These are phyloP conservation scores for Penicillium sp. DNA, from an alignment of 2,329 filamentous ascomycete species.

Conservation along the genomic window DNA sequence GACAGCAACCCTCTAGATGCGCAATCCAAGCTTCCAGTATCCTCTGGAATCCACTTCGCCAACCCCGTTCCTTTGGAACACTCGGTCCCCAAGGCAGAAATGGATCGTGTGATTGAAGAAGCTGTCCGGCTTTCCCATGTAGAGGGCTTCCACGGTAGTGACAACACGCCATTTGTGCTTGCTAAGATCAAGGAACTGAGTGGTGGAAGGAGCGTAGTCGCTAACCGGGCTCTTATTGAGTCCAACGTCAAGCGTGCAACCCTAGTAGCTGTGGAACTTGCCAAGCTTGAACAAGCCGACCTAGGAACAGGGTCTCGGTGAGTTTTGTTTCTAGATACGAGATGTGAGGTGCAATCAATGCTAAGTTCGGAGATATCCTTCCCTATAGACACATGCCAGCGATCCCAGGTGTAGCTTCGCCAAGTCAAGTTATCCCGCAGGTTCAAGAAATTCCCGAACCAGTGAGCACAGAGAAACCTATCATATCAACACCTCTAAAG, in stretches of 20 bases:
- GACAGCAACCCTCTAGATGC: constrained; percentile 53
- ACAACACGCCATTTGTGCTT: constrained; percentile 83
- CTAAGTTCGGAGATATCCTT: constrained; percentile 37
- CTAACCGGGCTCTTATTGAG: constrained; percentile 70
- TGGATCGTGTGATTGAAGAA: constrained; percentile 66
- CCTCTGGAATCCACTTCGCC: constrained; percentile 80
- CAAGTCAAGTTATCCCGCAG: constrained; percentile 18
- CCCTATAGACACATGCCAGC: constrained; percentile 40
- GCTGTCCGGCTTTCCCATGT: constrained; percentile 65
- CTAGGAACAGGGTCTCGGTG: constrained; percentile 35
- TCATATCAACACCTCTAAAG: constrained; percentile 18
- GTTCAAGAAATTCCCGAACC: neutral
- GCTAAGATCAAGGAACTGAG: constrained; percentile 76
- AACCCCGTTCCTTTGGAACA: constrained; percentile 76
- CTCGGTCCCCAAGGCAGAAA: constrained; percentile 68
- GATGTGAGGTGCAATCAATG: constrained; percentile 24
- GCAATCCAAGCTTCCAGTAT: constrained; percentile 68
- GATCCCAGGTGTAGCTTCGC: constrained; percentile 24
- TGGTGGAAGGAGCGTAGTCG: constrained; percentile 65
- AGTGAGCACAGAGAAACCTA: constrained; percentile 1
- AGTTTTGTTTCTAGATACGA: constrained; percentile 33
- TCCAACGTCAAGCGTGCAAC: constrained; percentile 66
- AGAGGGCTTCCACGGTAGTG: constrained; percentile 67
- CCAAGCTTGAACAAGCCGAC: constrained; percentile 51
- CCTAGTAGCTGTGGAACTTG: constrained; percentile 62